phyloP scores from a whole-genome alignment of 1,284 basidiomycete genomes.

The Fomitopsis betulina region DNA sequence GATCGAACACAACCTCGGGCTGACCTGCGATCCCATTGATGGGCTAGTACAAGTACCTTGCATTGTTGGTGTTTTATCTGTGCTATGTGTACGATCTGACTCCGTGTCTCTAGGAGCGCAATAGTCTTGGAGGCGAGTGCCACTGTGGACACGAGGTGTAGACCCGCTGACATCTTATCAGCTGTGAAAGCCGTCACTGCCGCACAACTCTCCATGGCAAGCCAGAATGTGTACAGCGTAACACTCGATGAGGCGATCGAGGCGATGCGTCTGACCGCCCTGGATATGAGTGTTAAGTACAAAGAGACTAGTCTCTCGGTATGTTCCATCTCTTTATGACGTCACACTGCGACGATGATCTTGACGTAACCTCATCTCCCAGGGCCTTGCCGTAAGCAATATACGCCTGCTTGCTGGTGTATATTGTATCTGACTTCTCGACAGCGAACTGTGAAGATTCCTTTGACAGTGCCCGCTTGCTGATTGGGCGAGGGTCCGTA shows the following conservation, averaged over 20 bases:
- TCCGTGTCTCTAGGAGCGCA: conserved; percentile 59
- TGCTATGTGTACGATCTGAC: neutral
- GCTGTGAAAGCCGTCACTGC: conserved; percentile 89
- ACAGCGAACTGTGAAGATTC: conserved; percentile 39
- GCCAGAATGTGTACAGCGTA: conserved; percentile 82
- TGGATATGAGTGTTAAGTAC: conserved; percentile 85
- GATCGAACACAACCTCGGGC: conserved; percentile 85
- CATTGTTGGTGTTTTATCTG: conserved; percentile 54
- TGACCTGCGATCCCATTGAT: conserved; percentile 92
- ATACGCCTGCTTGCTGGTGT: neutral
- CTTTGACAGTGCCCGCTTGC: conserved; percentile 37
- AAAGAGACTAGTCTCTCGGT: conserved; percentile 92
- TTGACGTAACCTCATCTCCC: conserved; percentile 3
- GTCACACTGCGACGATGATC: neutral
- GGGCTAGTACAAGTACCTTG: conserved; percentile 94
- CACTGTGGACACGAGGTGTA: neutral
- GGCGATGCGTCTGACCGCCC: conserved; percentile 90
- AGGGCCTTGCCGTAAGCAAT: conserved; percentile 62
- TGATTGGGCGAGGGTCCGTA: conserved; percentile 11
- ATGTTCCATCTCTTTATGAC: conserved; percentile 18
- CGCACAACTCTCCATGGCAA: conserved; percentile 93
- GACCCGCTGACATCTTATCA: conserved; percentile 19
- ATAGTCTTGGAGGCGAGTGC: conserved; percentile 73
- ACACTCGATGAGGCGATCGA: conserved; percentile 94
- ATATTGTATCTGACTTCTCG: conserved; percentile 3